phyloP scores from a whole-genome alignment of 2,329 filamentous ascomycete genomes.

The Monilinia vaccinii-corymbosi region DNA sequence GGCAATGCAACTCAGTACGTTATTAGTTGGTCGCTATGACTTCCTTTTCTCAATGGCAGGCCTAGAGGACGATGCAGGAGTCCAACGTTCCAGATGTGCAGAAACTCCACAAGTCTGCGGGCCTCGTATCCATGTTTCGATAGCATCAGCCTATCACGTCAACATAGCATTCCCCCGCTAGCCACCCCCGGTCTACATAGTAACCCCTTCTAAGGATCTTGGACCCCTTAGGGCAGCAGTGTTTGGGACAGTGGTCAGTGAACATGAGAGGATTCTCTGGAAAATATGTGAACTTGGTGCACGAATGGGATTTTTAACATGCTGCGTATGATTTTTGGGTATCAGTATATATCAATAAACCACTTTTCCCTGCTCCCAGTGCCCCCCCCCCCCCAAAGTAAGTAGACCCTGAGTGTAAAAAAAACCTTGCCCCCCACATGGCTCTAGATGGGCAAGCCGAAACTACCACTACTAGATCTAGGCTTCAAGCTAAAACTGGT shows the following conservation, averaged over 20 bases:
- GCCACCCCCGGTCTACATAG: background rate
- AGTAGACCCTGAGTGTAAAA: background rate
- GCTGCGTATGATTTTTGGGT: background rate
- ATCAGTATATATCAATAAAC: background rate
- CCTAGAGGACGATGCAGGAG: background rate
- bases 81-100: background rate
- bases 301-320: background rate
- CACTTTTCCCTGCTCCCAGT: background rate
- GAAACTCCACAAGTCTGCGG: background rate
- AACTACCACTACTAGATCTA: background rate
- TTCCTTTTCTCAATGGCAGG: background rate
- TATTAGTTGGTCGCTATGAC: background rate
- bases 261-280: background rate
- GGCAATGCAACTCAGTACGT: background rate
- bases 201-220: background rate
- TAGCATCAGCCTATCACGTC: background rate
- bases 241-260: background rate
- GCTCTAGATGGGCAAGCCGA: background rate
- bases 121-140: background rate
- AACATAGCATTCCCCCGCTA: background rate
- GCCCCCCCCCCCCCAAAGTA: background rate
- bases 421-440: too few relatives aligned
- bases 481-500: slow-evolving; percentile 4
- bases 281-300: background rate
- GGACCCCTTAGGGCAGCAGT: background rate